Conservation (phyloP, 495 filamentous ascomycete species). For the Neurospora sp. region DNA sequence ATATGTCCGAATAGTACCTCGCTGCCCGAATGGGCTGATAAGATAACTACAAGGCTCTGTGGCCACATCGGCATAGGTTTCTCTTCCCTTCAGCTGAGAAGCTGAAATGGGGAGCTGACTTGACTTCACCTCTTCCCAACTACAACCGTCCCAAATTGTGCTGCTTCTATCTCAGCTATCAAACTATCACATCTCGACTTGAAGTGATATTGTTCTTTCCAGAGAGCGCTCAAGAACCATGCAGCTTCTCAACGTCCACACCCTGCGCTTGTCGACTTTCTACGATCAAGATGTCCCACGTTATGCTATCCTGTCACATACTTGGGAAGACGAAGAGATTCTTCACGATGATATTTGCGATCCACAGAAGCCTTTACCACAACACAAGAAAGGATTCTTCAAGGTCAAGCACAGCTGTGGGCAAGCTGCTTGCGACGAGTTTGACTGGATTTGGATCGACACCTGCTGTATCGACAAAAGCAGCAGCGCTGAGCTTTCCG, state of each 20-base stretch:
- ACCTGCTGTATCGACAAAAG: slow-evolving; percentile 19
- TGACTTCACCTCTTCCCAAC: not conserved
- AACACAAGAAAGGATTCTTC: not conserved
- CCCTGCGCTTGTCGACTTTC: not conserved
- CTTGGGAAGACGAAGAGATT: slow-evolving; percentile 13
- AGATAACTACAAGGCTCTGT: not conserved
- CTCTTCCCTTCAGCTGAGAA: not conserved
- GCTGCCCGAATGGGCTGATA: accelerated
- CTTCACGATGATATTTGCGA: not conserved
- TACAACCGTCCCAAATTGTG: not conserved
- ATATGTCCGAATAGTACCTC: not conserved
- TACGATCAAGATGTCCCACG: not conserved
- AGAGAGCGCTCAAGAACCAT: not conserved
- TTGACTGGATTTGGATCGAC: slow-evolving; percentile 16
- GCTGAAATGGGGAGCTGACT: not conserved
- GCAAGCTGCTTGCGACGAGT: slow-evolving; percentile 11
- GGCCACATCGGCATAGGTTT: not conserved
- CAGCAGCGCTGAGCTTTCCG: slow-evolving; percentile 15
- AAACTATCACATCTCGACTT: no score
- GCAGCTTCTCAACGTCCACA: slow-evolving; percentile 2
- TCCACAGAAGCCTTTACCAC: not conserved
- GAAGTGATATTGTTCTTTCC: no score
- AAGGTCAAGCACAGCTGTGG: not conserved
- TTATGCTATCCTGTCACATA: slow-evolving; percentile 13
- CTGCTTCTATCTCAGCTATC: no score